phyloP scores from a whole-genome alignment of 305 asterid species.

The Ajuga reptans region DNA sequence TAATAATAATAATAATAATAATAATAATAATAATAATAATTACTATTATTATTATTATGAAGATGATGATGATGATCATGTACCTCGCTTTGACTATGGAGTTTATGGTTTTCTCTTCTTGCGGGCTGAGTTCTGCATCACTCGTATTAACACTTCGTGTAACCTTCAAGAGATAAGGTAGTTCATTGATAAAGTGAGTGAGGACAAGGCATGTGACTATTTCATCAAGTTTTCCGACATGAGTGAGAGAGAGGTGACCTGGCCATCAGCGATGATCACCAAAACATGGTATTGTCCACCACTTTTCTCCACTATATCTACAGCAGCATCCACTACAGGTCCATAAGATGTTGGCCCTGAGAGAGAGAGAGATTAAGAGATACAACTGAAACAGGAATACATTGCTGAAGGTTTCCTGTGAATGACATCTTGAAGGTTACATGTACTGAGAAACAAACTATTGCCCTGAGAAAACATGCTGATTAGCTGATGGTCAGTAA shows the following conservation, averaged over 20 bases:
- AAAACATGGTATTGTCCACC: slow-evolving; percentile 79
- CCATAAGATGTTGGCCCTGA: slow-evolving; percentile 86
- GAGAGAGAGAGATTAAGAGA: neutral
- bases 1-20: too few relatives aligned
- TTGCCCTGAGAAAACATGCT: slow-evolving; percentile 6
- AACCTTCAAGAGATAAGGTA: slow-evolving; percentile 43
- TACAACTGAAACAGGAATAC: neutral
- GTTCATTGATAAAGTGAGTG: slow-evolving; percentile 10
- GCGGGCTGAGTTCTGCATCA: slow-evolving; percentile 54
- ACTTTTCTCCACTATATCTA: slow-evolving; percentile 71
- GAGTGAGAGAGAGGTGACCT: slow-evolving; percentile 33
- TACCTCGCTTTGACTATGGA: slow-evolving; percentile 76
- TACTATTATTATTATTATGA: too few relatives aligned
- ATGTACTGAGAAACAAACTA: neutral
- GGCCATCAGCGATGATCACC: slow-evolving; percentile 88
- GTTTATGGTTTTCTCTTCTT: slow-evolving; percentile 57
- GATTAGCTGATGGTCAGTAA: neutral
- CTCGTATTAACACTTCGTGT: slow-evolving; percentile 55
- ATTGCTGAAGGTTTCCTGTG: slow-evolving; percentile 9
- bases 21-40: too few relatives aligned
- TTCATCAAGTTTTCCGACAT: neutral
- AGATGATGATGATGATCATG: neutral
- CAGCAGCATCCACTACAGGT: slow-evolving; percentile 78
- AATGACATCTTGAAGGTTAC: neutral
- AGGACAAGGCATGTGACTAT: neutral